These are phyloP conservation scores for Trametes maxima DNA, from an alignment of 768 basidiomycete species.

Conservation along the genomic window DNA sequence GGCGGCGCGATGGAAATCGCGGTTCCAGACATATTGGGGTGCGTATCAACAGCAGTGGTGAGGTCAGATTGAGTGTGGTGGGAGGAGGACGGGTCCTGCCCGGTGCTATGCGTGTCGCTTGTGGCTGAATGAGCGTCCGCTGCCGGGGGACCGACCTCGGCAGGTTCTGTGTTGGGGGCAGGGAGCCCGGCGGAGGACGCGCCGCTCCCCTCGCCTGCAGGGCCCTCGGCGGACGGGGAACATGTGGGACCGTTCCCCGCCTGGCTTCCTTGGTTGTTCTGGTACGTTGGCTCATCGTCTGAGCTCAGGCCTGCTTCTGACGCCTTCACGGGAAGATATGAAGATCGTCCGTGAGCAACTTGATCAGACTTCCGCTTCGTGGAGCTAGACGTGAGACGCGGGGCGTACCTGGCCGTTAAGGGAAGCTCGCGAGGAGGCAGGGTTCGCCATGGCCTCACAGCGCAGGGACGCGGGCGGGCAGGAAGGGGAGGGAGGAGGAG, in stretches of 20 bases:
- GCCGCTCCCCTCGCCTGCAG: conserved; percentile 3
- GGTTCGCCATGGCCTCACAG: conserved; percentile 22
- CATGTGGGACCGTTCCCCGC: not conserved
- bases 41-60: conserved; percentile 8
- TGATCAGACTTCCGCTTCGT: not conserved
- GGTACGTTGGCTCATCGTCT: conserved; percentile 13
- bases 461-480: conserved; percentile 1
- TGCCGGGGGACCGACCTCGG: conserved; percentile 9
- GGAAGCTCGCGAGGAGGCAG: conserved; percentile 13
- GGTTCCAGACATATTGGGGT: conserved; percentile 17
- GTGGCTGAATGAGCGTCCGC: conserved; percentile 16
- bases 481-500: not conserved
- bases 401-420: conserved; percentile 11
- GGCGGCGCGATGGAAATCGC: conserved; percentile 14
- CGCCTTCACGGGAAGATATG: conserved; percentile 17
- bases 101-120: conserved; percentile 18
- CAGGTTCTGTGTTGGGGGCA: not conserved
- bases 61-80: conserved; percentile 18
- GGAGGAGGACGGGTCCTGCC: conserved; percentile 22
- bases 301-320: conserved; percentile 15
- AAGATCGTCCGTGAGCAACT: conserved; percentile 12
- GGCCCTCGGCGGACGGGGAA: conserved; percentile 1
- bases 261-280: conserved; percentile 2
- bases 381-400: not conserved
- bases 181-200: conserved; percentile 13